Conservation (phyloP, 345 rosid species). For the Turnera subulata region DNA sequence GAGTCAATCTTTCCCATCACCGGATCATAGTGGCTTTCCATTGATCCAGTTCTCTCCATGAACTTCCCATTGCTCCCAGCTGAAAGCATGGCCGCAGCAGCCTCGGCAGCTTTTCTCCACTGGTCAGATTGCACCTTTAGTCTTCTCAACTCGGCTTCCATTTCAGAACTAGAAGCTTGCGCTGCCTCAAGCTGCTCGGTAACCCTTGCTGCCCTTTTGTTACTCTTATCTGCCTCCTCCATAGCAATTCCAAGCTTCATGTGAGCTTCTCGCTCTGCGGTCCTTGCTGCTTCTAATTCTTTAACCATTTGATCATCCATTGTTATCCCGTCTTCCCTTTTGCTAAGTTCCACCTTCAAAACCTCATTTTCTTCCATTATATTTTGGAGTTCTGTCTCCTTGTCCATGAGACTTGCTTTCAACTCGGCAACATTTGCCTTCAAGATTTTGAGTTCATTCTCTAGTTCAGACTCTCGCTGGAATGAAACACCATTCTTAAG, state of each 20-base stretch:
- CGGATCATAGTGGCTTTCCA: constrained; percentile 50
- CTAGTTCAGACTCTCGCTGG: constrained; percentile 30
- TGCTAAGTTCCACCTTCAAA: constrained; percentile 44
- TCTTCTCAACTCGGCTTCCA: constrained; percentile 83
- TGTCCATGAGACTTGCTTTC: constrained; percentile 46
- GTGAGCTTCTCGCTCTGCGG: constrained; percentile 53
- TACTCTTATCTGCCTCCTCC: constrained; percentile 59
- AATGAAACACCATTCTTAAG: constrained; percentile 27
- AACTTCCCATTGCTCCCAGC: constrained; percentile 62
- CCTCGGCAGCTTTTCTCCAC: constrained; percentile 99
- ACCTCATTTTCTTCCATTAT: constrained; percentile 44
- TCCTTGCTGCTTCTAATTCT: constrained; percentile 37
- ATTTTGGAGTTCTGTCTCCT: constrained; percentile 46
- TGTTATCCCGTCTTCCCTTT: constrained; percentile 41
- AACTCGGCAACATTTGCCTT: constrained; percentile 41
- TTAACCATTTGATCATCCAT: constrained; percentile 28
- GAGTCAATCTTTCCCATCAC: constrained; percentile 41
- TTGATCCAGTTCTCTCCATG: constrained; percentile 53
- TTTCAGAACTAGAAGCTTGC: constrained; percentile 62
- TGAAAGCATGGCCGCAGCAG: constrained; percentile 80
- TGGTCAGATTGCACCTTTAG: constrained; percentile 91
- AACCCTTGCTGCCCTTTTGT: constrained; percentile 50
- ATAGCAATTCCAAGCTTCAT: constrained; percentile 57
- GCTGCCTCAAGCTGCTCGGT: constrained; percentile 57
- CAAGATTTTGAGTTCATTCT: constrained; percentile 39